Percentiles rank a stretch among this genome's conserved stretches.
phyloP scores from a whole-genome alignment of 2,329 filamentous ascomycete genomes.

The Aspergillus quadricinctus region DNA sequence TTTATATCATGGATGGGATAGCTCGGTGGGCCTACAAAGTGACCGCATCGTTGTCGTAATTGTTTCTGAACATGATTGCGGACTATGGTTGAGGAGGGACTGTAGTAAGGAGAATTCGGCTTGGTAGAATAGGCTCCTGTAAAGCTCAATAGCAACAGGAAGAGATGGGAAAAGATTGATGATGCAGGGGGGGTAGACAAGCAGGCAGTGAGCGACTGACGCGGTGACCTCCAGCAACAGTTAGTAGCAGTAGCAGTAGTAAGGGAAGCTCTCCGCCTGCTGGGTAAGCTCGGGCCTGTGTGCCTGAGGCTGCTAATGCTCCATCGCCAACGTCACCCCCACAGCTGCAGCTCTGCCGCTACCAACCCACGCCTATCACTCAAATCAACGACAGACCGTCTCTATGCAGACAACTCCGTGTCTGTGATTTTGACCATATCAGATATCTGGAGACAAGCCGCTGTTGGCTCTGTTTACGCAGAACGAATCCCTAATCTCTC shows the following conservation, averaged over 20 bases:
- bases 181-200: slow-evolving; percentile 2
- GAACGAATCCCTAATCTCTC: not conserved
- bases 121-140: not conserved
- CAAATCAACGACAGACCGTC: not conserved
- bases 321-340: slow-evolving; percentile 24
- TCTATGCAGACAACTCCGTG: slow-evolving; percentile 7
- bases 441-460: not conserved
- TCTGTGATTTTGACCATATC: not conserved
- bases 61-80: slow-evolving; percentile 88
- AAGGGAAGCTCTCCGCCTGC: slow-evolving; percentile 7
- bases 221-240: slow-evolving; percentile 20
- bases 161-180: slow-evolving; percentile 6
- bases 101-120: slow-evolving; percentile 2
- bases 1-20: slow-evolving; percentile 13
- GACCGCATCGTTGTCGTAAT: slow-evolving; percentile 99
- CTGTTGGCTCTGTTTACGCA: slow-evolving; percentile 2
- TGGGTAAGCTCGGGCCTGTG: slow-evolving; percentile 4
- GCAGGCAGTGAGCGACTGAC: slow-evolving; percentile 33
- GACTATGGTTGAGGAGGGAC: slow-evolving; percentile 6
- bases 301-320: slow-evolving; percentile 15
- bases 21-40: slow-evolving; percentile 71
- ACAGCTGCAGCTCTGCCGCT: slow-evolving; percentile 2
- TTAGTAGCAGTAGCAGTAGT: too few relatives aligned
- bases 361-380: not conserved
- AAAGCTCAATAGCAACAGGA: slow-evolving; percentile 10